Evolutionary conservation across 1,284 basidiomycete genomes (phyloP).

Genomic region (Porogramme epimiltina): DNA sequence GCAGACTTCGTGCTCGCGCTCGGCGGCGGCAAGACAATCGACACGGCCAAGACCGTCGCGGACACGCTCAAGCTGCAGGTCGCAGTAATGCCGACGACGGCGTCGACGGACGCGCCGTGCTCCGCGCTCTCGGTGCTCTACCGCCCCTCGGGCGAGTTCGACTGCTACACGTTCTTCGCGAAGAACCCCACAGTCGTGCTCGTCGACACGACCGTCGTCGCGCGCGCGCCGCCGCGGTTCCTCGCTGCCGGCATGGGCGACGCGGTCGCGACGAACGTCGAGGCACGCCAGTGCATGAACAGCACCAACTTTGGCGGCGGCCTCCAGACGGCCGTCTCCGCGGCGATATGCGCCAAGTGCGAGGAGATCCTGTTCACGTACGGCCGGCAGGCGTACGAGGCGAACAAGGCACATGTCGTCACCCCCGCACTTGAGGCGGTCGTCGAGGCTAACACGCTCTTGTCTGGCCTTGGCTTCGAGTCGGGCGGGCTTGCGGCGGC

Average conservation of each 20-base stretch:
- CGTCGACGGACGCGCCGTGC: conserved; percentile 39
- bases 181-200: conserved; percentile 36
- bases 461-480: conserved; percentile 37
- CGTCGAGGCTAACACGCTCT: conserved; percentile 37
- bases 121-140: conserved; percentile 38
- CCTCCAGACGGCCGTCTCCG: conserved; percentile 33
- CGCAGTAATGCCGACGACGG: conserved; percentile 36
- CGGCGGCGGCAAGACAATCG: conserved; percentile 38
- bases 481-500: conserved; percentile 37
- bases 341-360: conserved; percentile 36
- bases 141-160: conserved; percentile 35
- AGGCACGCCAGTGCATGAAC: conserved; percentile 31
- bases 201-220: conserved; percentile 37
- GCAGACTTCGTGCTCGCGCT: conserved; percentile 36
- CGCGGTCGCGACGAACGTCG: conserved; percentile 38
- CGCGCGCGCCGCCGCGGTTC: conserved; percentile 34
- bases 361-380: conserved; percentile 39
- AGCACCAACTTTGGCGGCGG: conserved; percentile 36
- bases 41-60: conserved; percentile 35
- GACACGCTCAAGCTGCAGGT: conserved; percentile 30
- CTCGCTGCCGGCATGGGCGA: conserved; percentile 38
- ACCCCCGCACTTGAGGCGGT: conserved; percentile 38
- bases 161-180: conserved; percentile 36
- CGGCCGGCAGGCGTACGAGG: conserved; percentile 36
- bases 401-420: conserved; percentile 34